Evolutionary conservation across 805 yeast species (phyloP), one percentile per base, ranked within the genome.

Genomic region (Maudiozyma pseudohumilis): DNA sequence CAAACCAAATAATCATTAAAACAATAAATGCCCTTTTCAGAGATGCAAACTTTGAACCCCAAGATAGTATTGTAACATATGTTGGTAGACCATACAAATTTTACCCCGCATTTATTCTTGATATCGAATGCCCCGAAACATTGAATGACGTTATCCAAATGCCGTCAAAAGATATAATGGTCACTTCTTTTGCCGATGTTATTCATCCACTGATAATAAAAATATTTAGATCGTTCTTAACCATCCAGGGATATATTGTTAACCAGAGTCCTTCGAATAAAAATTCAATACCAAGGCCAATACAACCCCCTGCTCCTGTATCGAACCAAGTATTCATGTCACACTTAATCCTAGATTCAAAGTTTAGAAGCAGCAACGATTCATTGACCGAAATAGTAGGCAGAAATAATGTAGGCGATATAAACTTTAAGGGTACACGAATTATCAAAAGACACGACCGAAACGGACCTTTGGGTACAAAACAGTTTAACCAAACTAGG

Each of bases 101-200:
- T 23, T 56, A 60, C 44, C 74, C 77, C 0, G 46, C 67, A 0
- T 66, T 62, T 35, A 41, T 72, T 1, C 39, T 72, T 2, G 49
- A 48, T 24, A 40, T 69, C 4, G 19, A 34, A 6, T 55, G 64
- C 16, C 56, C 59, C 2, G 52, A 56, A 4, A 32, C 28, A 6
- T 25, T 48, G 1, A 58, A 64, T 12, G 74, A 70, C 39, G 39
- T 66, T 18, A 28, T 64, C 5, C 73, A 70, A 41, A 65, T 63
- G 40, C 65, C 70, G 0, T 43, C 59, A 4, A 69, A 68, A 40
- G 31, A 26, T 0, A 55, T 67, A 16, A 45, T 41, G 6, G 30
- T 36, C 1, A 48, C 65, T 1, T 48, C 57, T 16, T 45, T 51
- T 17, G 35, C 57, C 11, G 46, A 49, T 4, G 40, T 58, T 2